Base-by-base conservation (phyloP, 2,329 filamentous ascomycete species). In the Leptosphaerulina australis region DNA sequence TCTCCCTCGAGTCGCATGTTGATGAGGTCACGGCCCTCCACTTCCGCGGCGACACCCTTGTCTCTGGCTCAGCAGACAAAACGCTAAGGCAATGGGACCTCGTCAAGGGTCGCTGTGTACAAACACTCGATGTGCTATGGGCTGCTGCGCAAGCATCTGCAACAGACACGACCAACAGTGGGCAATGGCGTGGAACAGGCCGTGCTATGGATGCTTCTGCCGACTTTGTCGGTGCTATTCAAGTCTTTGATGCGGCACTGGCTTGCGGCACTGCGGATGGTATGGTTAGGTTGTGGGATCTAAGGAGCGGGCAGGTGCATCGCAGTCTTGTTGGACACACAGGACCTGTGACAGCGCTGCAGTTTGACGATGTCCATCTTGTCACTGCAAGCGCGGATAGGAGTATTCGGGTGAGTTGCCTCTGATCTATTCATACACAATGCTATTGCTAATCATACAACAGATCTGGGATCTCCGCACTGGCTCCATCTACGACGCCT, bases 381-480 rank as follows among this genome's bases (percentile, higher is more conserved):
- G 91, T 99, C 38, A 99, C 94, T 15, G 93, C 91, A 48, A 96
- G 91, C 74, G 75, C 89, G 66, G 94, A 99, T 74, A 83, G 94
- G 67, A 97, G 93, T 71, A 90, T 99, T 70, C 82, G 94, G 76
- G 93, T 97, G 81, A 83, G 91, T 81, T 34, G 3, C 25, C 9
- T 18, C 12, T 17, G 11, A 2, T 18, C 8, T 10, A 15, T 7
- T 6, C 26, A 30, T 31, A 10, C 36, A 12, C 22, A 21, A 41
- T 24, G 10, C 9, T 26, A 14, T 51, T 60, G 74, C 64, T 58
- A 51, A 58, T 20, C 5, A 5, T n/a, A 22, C 40, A 3, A 18
- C 68, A 97, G 92, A 97, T 99, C 70, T 99, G 94, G 94, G 94
- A 99, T 75, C 87, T 99, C 48, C 89, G 94, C 45, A 97, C 91